Evolutionary conservation across 2,329 filamentous ascomycete genomes (phyloP).

Genomic region (Magnaporthales sp.): DNA sequence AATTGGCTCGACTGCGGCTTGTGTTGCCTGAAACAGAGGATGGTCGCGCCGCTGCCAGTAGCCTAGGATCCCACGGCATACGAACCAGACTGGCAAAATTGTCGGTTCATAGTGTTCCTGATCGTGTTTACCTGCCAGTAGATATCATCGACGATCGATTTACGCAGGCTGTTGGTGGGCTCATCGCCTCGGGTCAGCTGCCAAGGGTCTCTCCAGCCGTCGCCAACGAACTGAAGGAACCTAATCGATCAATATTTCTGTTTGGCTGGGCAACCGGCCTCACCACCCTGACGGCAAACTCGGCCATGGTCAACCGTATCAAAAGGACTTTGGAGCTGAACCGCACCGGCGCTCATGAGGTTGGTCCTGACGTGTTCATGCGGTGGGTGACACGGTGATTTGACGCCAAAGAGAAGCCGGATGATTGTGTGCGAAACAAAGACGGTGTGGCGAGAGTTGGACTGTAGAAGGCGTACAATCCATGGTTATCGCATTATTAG

Average conservation of each 20-base stretch:
- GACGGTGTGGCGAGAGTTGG: not conserved
- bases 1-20: not conserved
- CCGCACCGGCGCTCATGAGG: not conserved
- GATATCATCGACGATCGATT: not conserved
- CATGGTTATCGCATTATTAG: not conserved
- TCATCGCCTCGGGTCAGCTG: not conserved
- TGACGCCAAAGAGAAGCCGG: not conserved
- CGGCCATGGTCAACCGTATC: not conserved
- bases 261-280: not conserved
- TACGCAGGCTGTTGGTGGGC: too few relatives aligned
- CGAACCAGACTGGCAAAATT: not conserved
- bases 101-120: not conserved
- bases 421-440: not conserved
- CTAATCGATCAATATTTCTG: not conserved
- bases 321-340: not conserved
- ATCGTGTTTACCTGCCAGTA: not conserved
- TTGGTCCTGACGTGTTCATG: not conserved
- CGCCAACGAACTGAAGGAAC: not conserved
- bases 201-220: not conserved
- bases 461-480: not conserved
- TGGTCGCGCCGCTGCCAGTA: not conserved
- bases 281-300: not conserved
- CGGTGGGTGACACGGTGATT: slow-evolving; percentile 1
- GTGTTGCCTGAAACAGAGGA: not conserved
- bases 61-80: not conserved